A percentile compares a stretch with the other conserved stretches of the same genome.
Evolutionary conservation across 768 basidiomycete species (phyloP).

Genomic region (Pholiota microspora): DNA sequence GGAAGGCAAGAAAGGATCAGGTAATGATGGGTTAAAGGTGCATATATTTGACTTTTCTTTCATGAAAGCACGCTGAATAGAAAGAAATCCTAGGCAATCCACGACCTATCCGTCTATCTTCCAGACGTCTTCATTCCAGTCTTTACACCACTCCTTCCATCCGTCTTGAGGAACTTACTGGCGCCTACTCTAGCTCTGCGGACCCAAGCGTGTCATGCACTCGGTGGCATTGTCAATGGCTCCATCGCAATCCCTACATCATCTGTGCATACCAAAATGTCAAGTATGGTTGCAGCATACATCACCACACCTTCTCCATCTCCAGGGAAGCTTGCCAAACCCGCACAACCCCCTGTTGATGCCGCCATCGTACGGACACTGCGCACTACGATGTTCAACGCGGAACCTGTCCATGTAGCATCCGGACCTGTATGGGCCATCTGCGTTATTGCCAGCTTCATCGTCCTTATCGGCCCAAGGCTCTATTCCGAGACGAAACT

Average conservation of each 20-base stretch:
- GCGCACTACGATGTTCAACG: constrained; percentile 54
- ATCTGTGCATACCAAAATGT: constrained; percentile 49
- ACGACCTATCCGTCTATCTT: constrained; percentile 63
- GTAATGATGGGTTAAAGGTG: constrained; percentile 77
- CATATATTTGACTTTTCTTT: constrained; percentile 15
- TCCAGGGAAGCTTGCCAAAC: constrained; percentile 29
- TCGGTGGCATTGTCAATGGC: constrained; percentile 65
- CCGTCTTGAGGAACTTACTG: constrained; percentile 60
- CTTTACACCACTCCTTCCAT: constrained; percentile 54
- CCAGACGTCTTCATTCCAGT: constrained; percentile 69
- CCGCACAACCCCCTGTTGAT: constrained; percentile 39
- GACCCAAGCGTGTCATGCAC: constrained; percentile 70
- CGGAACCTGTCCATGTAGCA: constrained; percentile 58
- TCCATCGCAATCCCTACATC: constrained; percentile 46
- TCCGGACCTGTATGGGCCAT: constrained; percentile 81
- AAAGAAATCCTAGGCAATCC: constrained; percentile 54
- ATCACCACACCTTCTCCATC: constrained; percentile 41
- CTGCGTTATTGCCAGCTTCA: constrained; percentile 60
- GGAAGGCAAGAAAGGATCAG: constrained; percentile 86
- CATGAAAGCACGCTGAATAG: constrained; percentile 5
- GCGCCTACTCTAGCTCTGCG: constrained; percentile 66
- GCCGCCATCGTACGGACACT: constrained; percentile 62
- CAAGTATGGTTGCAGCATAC: constrained; percentile 44
- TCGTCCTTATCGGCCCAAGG: constrained; percentile 62
- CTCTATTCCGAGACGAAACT: constrained; percentile 44